These are phyloP conservation scores for Beauveria sp. DNA, from an alignment of 2,329 filamentous ascomycete genomes.

Conservation along the genomic window DNA sequence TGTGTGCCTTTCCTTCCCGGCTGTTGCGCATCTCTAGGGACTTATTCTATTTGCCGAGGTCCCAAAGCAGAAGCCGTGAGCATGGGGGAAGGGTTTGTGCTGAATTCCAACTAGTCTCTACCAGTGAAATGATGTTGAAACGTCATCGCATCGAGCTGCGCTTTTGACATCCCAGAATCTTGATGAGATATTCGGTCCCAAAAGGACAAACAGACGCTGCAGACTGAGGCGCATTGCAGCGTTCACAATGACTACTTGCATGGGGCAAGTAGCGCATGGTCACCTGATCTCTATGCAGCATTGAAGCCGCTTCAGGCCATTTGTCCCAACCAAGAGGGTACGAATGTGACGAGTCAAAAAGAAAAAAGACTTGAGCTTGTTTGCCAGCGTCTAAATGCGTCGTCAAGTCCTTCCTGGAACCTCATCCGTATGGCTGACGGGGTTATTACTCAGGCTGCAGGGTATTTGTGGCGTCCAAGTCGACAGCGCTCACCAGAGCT, in stretches of 20 bases:
- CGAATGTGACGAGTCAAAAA: not conserved
- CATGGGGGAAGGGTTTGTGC: not conserved
- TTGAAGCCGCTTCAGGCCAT: too few species aligned
- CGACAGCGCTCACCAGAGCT: not conserved
- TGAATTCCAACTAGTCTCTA: too few species aligned
- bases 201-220: too few species aligned
- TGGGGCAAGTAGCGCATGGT: not conserved
- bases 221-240: not conserved
- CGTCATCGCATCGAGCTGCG: too few species aligned
- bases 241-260: not conserved
- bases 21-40: not conserved
- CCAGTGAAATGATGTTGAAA: too few species aligned
- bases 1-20: not conserved
- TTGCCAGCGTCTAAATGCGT: too few species aligned
- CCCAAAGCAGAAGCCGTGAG: not conserved
- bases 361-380: not conserved
- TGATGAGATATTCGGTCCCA: too few species aligned
- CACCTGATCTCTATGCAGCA: too few species aligned
- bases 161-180: too few species aligned
- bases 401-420: not conserved
- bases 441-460: constrained; percentile 8
- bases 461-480: not conserved
- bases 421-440: not conserved
- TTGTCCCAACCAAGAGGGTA: not conserved
- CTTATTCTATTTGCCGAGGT: not conserved